A percentile compares a stretch with the other conserved stretches of the same genome.
Conservation (phyloP, 2,329 filamentous ascomycete species). For the Apiospora pterosperma region DNA sequence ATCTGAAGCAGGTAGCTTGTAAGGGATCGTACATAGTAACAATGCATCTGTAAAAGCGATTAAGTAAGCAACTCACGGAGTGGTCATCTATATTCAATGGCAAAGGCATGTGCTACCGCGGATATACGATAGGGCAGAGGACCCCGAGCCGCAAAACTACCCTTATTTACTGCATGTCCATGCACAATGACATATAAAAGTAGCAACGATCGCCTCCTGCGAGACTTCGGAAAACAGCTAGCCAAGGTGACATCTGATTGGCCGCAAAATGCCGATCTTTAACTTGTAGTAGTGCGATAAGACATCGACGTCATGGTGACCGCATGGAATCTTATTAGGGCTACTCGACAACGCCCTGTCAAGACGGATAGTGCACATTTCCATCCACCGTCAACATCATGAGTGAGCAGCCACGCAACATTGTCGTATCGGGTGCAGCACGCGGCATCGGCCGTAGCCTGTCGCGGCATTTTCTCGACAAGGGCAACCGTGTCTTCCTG, state of each 20-base stretch:
- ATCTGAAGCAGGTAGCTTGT: no score
- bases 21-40: no score
- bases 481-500: conserved; percentile 41
- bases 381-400: not conserved
- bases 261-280: not conserved
- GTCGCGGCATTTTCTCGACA: conserved; percentile 36
- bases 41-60: no score
- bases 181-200: not conserved
- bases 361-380: not conserved
- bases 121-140: not conserved
- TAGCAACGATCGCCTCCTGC: not conserved
- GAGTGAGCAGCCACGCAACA: not conserved
- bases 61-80: no score
- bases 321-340: not conserved
- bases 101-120: not conserved
- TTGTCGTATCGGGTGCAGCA: conserved; percentile 28
- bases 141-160: not conserved
- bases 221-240: not conserved
- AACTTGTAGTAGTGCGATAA: no score
- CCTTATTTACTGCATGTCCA: not conserved
- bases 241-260: not conserved
- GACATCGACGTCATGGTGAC: not conserved
- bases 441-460: conserved; percentile 43
- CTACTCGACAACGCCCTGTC: not conserved
- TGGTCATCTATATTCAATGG: no score